Evolutionary conservation across 495 filamentous ascomycete genomes (phyloP), one percentile per base, ranked within the genome.

Genomic region (Gamarada debralockiae): DNA sequence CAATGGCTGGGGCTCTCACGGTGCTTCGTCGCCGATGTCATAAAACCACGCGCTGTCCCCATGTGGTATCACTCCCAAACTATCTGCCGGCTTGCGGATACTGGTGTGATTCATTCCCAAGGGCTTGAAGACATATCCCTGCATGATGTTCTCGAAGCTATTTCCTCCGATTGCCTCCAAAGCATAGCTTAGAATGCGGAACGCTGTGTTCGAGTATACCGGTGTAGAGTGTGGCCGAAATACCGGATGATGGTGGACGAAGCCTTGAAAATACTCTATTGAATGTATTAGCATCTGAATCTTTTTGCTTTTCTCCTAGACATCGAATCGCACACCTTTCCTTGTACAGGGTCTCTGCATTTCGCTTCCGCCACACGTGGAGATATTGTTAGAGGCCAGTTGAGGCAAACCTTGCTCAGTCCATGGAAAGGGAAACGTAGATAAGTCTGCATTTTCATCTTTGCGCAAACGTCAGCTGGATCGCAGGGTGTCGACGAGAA

Each of bases 121-220:
- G 10, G 68, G 69, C 18, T 55, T 25, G 15, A 68, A 43, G 21
- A 74, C 23, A 20, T 56, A 34, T 22, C 55, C 27, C 13, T 52
- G 12, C 4, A 43, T 18, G 3, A 52, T 42, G 3, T 29, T 20
- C 0, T 55, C 24, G 44, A 52, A 59, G 3, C 27, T 48, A 21
- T 56, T 60, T 8, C 66, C 65, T 7, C 66, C 68, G 17, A 66
- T 70, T 10, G 56, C 41, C 55, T 73, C 67, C 0, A 73, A 50
- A 7, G 71, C 66, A 36, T 69, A 69, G 3, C 59, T 57, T 0
- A 75, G 61, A 27, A 74, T 65, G 0, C 60, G 65, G 29, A 67
- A 73, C 0, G 68, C 68, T 1, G 69, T 58, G n/a, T 74, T 65
- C 0, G 66, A 71, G 18, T 74, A 74, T 0, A 64, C 55, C 6